A percentile compares a stretch with the other conserved stretches of the same genome.
phyloP scores from a whole-genome alignment of 345 rosid species.

The Arabidopsis thaliana region DNA sequence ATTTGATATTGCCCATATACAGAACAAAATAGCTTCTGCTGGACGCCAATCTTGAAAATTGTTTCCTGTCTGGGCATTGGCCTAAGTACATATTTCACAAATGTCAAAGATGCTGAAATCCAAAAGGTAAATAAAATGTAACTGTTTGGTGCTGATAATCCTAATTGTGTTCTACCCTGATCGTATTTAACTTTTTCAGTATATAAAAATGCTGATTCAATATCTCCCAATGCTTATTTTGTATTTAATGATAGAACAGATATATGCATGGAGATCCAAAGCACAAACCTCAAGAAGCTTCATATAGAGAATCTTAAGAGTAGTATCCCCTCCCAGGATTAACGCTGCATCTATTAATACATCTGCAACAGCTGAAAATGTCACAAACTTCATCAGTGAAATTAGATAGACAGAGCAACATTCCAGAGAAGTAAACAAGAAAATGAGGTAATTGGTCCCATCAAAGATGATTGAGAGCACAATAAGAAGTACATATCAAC shows the following conservation, averaged over 20 bases:
- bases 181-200: constrained; percentile 7
- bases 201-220: neutral
- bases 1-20: constrained; percentile 87
- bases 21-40: constrained; percentile 96
- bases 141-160: constrained; percentile 8
- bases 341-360: constrained; percentile 90
- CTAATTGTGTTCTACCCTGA: constrained; percentile 5
- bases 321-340: constrained; percentile 90
- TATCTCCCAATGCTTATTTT: constrained; percentile 12
- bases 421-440: constrained; percentile 25
- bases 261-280: constrained; percentile 8
- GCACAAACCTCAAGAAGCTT: constrained; percentile 85
- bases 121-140: constrained; percentile 10
- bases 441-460: constrained; percentile 16
- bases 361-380: constrained; percentile 92
- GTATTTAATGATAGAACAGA: constrained; percentile 5
- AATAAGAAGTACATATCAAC: constrained; percentile 1
- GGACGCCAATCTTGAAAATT: constrained; percentile 80
- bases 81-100: constrained; percentile 52
- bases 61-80: constrained; percentile 73
- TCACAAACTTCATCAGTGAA: constrained; percentile 51
- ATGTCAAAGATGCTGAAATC: constrained; percentile 21
- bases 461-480: constrained; percentile 11
- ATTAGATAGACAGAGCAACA: constrained; percentile 23
- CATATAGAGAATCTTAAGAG: constrained; percentile 78